Conservation (phyloP, 805 yeast genomes). For the Ogataea salicorniae region DNA sequence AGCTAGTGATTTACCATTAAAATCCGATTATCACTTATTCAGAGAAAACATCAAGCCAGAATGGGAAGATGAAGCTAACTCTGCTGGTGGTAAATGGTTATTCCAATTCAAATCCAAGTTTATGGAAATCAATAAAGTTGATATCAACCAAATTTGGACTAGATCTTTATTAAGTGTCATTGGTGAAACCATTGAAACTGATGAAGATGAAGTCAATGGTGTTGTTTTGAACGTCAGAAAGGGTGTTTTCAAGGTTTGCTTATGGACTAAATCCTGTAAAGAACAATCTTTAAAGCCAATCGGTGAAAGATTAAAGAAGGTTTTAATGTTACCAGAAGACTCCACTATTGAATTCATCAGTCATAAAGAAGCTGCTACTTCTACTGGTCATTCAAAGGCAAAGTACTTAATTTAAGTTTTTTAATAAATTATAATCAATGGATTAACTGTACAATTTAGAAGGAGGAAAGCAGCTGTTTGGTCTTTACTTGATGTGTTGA, state of each 20-base stretch:
- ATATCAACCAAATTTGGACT: constrained; percentile 89
- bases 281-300: constrained; percentile 59
- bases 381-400: background rate
- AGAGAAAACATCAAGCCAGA: constrained; percentile 93
- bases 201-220: constrained; percentile 86
- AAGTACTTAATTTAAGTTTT: constrained; percentile 11
- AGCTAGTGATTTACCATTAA: constrained; percentile 84
- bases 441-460: background rate
- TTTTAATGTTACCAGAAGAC: constrained; percentile 66
- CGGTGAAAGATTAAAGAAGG: constrained; percentile 84
- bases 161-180: constrained; percentile 82
- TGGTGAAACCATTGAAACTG: constrained; percentile 89
- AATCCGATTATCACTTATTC: constrained; percentile 93
- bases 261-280: constrained; percentile 87
- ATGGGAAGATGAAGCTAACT: constrained; percentile 92
- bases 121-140: constrained; percentile 31
- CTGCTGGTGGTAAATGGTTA: constrained; percentile 93
- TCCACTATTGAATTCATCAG: constrained; percentile 77
- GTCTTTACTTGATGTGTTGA: background rate
- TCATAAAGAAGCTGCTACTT: constrained; percentile 45
- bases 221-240: constrained; percentile 86
- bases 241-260: constrained; percentile 74
- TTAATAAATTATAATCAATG: too few relatives aligned
- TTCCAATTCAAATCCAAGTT: constrained; percentile 64
- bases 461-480: background rate